Base-by-base conservation (phyloP, 768 basidiomycete genomes). In the Pulveroboletus frians region DNA sequence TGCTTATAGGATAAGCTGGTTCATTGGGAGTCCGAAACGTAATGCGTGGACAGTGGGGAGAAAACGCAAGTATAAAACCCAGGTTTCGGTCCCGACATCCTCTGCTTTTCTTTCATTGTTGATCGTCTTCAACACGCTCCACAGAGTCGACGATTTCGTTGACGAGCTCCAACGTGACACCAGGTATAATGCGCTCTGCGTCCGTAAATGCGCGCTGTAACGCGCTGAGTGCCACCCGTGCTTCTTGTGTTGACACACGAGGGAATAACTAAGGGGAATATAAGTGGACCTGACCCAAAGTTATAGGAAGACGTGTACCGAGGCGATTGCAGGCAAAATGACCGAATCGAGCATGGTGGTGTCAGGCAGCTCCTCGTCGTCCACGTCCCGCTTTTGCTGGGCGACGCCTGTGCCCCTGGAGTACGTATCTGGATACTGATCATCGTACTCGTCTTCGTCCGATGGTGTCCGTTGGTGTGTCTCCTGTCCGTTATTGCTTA, bases 331-430 rank as follows among this genome's bases (percentile, higher is more conserved):
- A 20, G 96, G 96, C 26, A 97, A 71, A 44, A 97, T 85, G 27
- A 99, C 95, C 3, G 92, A 92, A 61, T 96, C 93, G 32, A 98
- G 74, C 84, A 98, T 95, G n/a, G 88, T 84, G 23, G 87, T 87
- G 62, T 90, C 88, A 5, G 86, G 81, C 37, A 87, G 48, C 32
- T 73, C 75, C 0, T 69, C 67, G 18, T 80, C 80, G 34, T 81
- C 82, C 20, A 73, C 46, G 14, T 73, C 69, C 21, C 74, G 71
- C 43, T 58, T 62, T 21, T 47, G 55, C 34, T 59, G 60, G 27
- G 68, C 65, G 60, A 77, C 54, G 69, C 54, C 75, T 70, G 41
- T 61, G 64, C 76, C 70, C 46, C 72, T 50, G 31, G 77, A 69
- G 50, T 79, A 79, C 17, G 72, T 69, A 35, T 79, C 76, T 17